These are phyloP conservation scores for Fusarium temperatum DNA, from an alignment of 2,329 filamentous ascomycete genomes.

Conservation along the genomic window DNA sequence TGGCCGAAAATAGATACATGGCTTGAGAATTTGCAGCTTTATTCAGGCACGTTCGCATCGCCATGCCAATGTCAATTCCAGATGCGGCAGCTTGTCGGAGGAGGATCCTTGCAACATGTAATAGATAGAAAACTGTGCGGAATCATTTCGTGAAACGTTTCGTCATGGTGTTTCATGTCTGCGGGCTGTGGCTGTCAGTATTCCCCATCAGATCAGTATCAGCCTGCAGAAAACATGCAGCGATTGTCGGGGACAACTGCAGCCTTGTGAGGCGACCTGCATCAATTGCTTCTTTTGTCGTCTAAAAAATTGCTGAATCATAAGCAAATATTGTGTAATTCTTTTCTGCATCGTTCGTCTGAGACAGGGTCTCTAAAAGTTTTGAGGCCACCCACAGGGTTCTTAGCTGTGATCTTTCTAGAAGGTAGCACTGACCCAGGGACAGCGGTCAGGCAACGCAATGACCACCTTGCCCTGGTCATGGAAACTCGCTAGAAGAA, in stretches of 20 bases:
- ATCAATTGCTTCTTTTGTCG: not conserved
- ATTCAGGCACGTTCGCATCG: slow-evolving; percentile 6
- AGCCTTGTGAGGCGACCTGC: slow-evolving; percentile 15
- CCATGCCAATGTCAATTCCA: slow-evolving; percentile 12
- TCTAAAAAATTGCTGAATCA: not conserved
- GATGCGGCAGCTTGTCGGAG: slow-evolving; percentile 11
- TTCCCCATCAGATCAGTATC: not conserved
- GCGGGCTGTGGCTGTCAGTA: slow-evolving; percentile 16
- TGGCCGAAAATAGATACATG: slow-evolving; percentile 22
- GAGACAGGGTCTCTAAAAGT: not conserved
- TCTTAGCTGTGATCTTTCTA: slow-evolving; percentile 21
- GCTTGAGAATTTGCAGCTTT: slow-evolving; percentile 9
- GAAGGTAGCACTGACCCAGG: slow-evolving; percentile 31
- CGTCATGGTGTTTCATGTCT: slow-evolving; percentile 40
- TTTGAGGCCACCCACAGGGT: slow-evolving; percentile 6
- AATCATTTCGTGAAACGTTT: slow-evolving; percentile 39
- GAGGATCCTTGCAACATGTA: slow-evolving; percentile 14
- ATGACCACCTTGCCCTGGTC: slow-evolving; percentile 37
- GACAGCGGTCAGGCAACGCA: slow-evolving; percentile 32
- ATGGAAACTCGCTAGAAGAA: slow-evolving; percentile 43
- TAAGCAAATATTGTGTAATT: not conserved
- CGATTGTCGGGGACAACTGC: not conserved
- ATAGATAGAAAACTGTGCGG: slow-evolving; percentile 14
- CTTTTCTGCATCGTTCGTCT: not conserved
- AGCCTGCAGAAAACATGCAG: not conserved